Evolutionary conservation across 306 rosid species (phyloP), one percentile per base, ranked within the genome.

Genomic region (Citrullus amarus): DNA sequence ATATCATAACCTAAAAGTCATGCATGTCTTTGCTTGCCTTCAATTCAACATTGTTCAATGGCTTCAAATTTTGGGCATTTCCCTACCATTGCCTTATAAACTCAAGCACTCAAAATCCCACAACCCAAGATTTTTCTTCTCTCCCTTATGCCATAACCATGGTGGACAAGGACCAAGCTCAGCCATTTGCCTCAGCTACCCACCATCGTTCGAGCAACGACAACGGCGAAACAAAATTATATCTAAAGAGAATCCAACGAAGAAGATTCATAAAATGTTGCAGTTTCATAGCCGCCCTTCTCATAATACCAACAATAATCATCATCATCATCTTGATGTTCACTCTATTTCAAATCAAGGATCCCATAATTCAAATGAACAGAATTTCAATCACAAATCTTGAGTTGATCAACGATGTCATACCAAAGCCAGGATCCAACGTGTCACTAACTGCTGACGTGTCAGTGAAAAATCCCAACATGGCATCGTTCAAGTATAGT

Each of bases 381-480:
- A 62, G 81, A 1, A 0, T 89, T 75, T 79, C 38, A 3, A 28
- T 91, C 87, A 82, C 86, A 3, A 80, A 65, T 17, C 74, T 87
- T 0, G 82, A 87, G 68, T 57, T 87, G 20, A 71, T 32, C 70
- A 91, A 87, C 68, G 76, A 41, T 78, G 63, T 77, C 15, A 6
- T 8, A 11, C 87, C 84, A 8, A 82, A 83, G 63, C 83, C 86
- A 9, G 87, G 87, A 4, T 28, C 82, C 16, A 91, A 89, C 86
- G 66, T 89, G 55, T 86, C 93, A 73, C 5, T 88, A 3, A 70
- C 73, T 0, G 92, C 91, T 0, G 84, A 89, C 38, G 88, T 91
- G 34, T 91, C 92, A 0, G 88, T 91, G 7, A 88, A 91, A 50
- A 91, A 84, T 30, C 89, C 92, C 0, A 91, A 89, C 80, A 75